Percentiles rank a stretch among this genome's conserved stretches.
These are phyloP conservation scores for Sodiomyces alkalinus DNA, from an alignment of 2,329 filamentous ascomycete species.

Conservation along the genomic window DNA sequence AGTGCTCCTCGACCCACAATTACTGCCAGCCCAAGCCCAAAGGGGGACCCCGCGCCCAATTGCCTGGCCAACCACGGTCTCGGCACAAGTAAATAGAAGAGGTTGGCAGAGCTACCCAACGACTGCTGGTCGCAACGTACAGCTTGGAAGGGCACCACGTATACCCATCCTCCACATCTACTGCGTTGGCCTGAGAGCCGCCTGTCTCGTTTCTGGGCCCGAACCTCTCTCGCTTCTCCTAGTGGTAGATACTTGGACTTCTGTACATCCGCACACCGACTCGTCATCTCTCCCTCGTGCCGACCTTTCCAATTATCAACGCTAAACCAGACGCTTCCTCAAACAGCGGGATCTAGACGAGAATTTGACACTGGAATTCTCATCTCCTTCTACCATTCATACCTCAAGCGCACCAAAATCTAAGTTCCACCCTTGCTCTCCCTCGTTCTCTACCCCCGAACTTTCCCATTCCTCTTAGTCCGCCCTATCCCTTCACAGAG, in stretches of 20 bases:
- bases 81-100: conserved; percentile 2
- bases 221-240: not conserved
- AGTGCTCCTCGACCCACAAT: no score
- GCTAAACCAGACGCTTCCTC: no score
- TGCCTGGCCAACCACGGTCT: conserved; percentile 1
- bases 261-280: not conserved
- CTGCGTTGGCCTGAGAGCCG: not conserved
- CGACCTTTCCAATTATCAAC: not conserved
- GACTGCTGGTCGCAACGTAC: no score
- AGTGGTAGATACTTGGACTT: not conserved
- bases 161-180: not conserved
- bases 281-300: not conserved
- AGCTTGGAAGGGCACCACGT: not conserved
- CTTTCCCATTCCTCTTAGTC: conserved; percentile 6
- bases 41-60: not conserved
- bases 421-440: conserved; percentile 5
- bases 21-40: not conserved
- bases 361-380: no score
- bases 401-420: conserved; percentile 4
- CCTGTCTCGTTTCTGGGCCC: not conserved
- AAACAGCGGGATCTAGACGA: no score
- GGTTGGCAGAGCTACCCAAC: conserved; percentile 3
- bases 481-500: conserved; percentile 2
- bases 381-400: not conserved
- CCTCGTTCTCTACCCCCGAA: conserved; percentile 5